Evolutionary conservation across 305 asterid genomes (phyloP), one percentile per base, ranked within the genome.

Genomic region (Andrographis paniculata): DNA sequence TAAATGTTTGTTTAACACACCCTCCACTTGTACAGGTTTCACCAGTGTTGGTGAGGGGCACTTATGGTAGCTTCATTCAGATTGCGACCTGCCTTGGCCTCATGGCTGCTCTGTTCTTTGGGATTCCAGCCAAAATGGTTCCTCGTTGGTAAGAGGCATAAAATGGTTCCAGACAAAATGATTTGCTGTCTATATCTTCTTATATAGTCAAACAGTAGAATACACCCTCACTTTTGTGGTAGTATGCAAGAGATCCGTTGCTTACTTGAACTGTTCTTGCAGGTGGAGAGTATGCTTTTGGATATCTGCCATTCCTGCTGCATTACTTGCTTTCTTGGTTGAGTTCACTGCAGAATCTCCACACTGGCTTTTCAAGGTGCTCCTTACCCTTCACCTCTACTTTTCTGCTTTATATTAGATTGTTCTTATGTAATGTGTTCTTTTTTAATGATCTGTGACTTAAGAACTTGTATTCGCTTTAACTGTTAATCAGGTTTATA

Each of bases 251-350:
- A 48, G 33, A 21, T 27, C 27, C 50, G 18, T 57, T 31, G 31
- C 56, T 49, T 48, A 21, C 17, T 22, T 40, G 39, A 48, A 42
- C 31, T 53, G 36, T 52, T 59, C 41, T 50, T 55, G 53, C 66
- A 84, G 95, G 97, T 88, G 97, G 97, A 79, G 95, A 60, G 77
- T 77, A 50, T 88, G 97, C 68, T 88, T 88, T 68, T 88, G 95
- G 97, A 70, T 77, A 57, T 77, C 95, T 53, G 62, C 78, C 21
- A 46, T 78, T 63, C 97, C 95, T 60, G 97, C 95, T 64, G 76
- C 78, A 47, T 53, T 88, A 64, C 79, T 88, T 52, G 94, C 80
- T 49, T 51, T 88, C 45, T 62, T 75, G 41, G 82, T 82, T 79
- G 81, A 81, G 66, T 85, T 82, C 61, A 84, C 80, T 37, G 77